Conservation (phyloP, 345 rosid species). For the Anacardium occidentale region DNA sequence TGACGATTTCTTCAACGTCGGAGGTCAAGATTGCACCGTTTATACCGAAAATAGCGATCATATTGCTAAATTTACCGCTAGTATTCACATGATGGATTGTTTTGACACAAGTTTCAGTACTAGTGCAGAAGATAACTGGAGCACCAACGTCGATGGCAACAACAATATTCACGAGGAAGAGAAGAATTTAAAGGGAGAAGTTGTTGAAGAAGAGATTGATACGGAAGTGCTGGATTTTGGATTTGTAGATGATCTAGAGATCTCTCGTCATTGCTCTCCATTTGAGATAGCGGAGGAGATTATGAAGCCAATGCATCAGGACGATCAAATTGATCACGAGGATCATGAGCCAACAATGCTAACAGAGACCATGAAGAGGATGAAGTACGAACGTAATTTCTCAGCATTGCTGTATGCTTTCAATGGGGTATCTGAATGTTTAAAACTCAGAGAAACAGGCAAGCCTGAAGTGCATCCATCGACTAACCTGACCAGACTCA, state of each 20-base stretch:
- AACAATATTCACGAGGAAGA: not conserved
- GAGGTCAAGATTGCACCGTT: slow-evolving; percentile 12
- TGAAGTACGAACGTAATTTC: slow-evolving; percentile 38
- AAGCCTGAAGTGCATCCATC: not conserved
- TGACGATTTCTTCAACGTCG: slow-evolving; percentile 24
- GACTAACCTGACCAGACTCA: not conserved
- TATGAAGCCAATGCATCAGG: slow-evolving; percentile 27
- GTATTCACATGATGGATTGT: slow-evolving; percentile 10
- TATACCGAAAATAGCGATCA: not conserved
- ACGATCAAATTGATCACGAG: not conserved
- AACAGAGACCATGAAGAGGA: slow-evolving; percentile 28
- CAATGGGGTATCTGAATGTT: slow-evolving; percentile 45
- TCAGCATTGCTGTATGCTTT: slow-evolving; percentile 51
- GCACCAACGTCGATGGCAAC: not conserved
- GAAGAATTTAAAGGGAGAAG: slow-evolving; percentile 2
- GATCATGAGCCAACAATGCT: slow-evolving; percentile 25
- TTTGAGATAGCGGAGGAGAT: slow-evolving; percentile 44
- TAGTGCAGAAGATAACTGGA: slow-evolving; percentile 12
- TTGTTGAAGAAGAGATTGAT: slow-evolving; percentile 20
- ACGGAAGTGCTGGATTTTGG: slow-evolving; percentile 24
- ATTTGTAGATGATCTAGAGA: slow-evolving; percentile 18
- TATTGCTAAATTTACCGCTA: too few species aligned
- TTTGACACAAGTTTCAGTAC: slow-evolving; percentile 18
- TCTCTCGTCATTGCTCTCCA: slow-evolving; percentile 24
- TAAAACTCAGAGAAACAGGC: slow-evolving; percentile 20